A percentile compares a stretch with the other conserved stretches of the same genome.
Conservation (phyloP, 1,284 basidiomycete species). For the Lentinula novae-zelandiae region DNA sequence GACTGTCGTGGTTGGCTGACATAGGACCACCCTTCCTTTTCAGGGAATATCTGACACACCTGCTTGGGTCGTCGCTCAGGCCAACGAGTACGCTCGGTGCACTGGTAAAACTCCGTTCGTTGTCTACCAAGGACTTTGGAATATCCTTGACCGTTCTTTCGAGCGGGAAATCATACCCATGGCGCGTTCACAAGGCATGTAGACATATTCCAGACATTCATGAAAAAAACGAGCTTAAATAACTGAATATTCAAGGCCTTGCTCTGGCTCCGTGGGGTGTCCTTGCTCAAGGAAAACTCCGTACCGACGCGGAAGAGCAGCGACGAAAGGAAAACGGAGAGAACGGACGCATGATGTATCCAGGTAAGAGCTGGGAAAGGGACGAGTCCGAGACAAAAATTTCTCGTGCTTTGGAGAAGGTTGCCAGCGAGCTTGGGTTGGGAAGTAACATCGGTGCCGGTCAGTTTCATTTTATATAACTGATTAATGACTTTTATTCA, state of each 20-base stretch:
- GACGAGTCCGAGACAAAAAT: constrained; percentile 28
- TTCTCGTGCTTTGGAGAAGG: constrained; percentile 31
- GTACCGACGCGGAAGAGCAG: constrained; percentile 34
- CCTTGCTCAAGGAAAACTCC: constrained; percentile 33
- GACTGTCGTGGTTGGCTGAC: no score
- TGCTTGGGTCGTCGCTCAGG: constrained; percentile 45
- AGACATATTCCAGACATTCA: no score
- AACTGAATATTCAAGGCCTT: constrained; percentile 20
- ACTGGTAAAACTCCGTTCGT: constrained; percentile 44
- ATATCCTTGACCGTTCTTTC: constrained; percentile 41
- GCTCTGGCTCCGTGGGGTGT: constrained; percentile 40
- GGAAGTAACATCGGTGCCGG: constrained; percentile 22
- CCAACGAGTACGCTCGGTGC: constrained; percentile 48
- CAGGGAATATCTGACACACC: constrained; percentile 35
- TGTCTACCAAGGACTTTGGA: constrained; percentile 53
- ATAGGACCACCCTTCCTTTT: no score
- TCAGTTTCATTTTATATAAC: background rate
- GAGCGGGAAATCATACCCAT: constrained; percentile 56
- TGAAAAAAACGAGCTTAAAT: no score
- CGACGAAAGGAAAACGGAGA: constrained; percentile 30
- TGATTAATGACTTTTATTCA: no score
- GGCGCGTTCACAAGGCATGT: constrained; percentile 39
- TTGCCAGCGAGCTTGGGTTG: constrained; percentile 25
- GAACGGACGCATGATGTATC: constrained; percentile 23
- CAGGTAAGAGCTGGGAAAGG: constrained; percentile 26